Base-by-base conservation (phyloP, 805 yeast species). In the Hanseniaspora valbyensis region DNA sequence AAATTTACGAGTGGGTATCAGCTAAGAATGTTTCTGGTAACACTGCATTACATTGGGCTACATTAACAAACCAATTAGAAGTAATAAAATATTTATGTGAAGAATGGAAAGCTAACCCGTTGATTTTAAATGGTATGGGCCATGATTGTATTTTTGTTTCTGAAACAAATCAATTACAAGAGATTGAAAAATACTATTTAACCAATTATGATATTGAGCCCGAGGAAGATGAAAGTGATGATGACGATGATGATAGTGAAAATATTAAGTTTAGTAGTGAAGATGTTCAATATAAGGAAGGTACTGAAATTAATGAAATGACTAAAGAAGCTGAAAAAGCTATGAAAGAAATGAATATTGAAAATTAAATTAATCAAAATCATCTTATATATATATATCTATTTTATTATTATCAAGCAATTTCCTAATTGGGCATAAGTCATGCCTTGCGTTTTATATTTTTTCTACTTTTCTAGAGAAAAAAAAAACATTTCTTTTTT, bases 41-140 rank as follows among this genome's bases (percentile, higher is more conserved):
- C 64, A 89, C 98, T 0, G 83, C 97, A 0, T 71, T 92, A 55
- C 97, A 92, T 64, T 92, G 99, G 99, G 96, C 97, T 0, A 75
- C 95, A 0, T 75, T 79, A 56, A 88, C 85, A 59, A 97, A 96
- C 1, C 88, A 88, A 58, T 64, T 86, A 52, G 80, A 75, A 2
- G 69, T 81, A 8, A 90, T 86, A 19, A 67, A 82, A 62, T 58
- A 76, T 12, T 68, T 92, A 40, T 80, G 90, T 64, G 90, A 83
- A 19, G 73, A 77, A 52, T 83, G 76, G 57, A 74, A 75, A 4
- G 95, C 88, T 1, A 95, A 90, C 63, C 89, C 95, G 7, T 83
- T 84, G 58, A 60, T 76, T 33, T 83, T 81, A 65, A 92, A 92
- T 67, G 60, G 68, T 10, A 76, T 80, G 44, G 83, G 78, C 25